These are phyloP conservation scores for Stygiomarasmius scandens DNA, from an alignment of 1,284 basidiomycete species.

Conservation along the genomic window DNA sequence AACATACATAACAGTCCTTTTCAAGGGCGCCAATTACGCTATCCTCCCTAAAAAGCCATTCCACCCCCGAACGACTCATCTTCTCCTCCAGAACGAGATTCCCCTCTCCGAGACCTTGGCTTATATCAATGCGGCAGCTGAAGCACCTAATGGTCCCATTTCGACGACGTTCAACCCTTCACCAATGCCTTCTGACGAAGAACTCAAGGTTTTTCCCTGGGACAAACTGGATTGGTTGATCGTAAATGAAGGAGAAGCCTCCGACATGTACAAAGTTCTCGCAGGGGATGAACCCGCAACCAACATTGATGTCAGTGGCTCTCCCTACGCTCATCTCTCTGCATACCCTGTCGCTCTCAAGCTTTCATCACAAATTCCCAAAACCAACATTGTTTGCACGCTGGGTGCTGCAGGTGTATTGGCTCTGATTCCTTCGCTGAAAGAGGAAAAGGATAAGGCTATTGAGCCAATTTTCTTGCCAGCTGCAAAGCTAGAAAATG, in stretches of 20 bases:
- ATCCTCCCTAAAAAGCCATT: conserved; percentile 31
- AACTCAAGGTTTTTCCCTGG: conserved; percentile 52
- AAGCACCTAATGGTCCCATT: conserved; percentile 15
- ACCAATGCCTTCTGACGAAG: conserved; percentile 45
- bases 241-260: conserved; percentile 55
- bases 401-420: conserved; percentile 53
- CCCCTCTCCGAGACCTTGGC: conserved; percentile 41
- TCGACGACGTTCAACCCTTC: conserved; percentile 57
- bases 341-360: conserved; percentile 13
- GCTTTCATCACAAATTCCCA: conserved; percentile 25
- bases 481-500: conserved; percentile 43
- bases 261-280: conserved; percentile 36
- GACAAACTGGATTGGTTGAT: conserved; percentile 52
- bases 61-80: conserved; percentile 42
- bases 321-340: conserved; percentile 7
- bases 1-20: no score
- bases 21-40: conserved; percentile 57
- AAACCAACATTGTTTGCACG: conserved; percentile 57
- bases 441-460: conserved; percentile 8
- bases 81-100: conserved; percentile 64
- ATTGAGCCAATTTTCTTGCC: conserved; percentile 41
- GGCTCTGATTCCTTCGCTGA: conserved; percentile 35
- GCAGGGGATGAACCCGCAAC: conserved; percentile 13
- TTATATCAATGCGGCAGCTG: conserved; percentile 28
- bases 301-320: conserved; percentile 4